Evolutionary conservation across 2,329 filamentous ascomycete genomes (phyloP), one percentile per base, ranked within the genome.

Genomic region (Cyanodermella asteris): DNA sequence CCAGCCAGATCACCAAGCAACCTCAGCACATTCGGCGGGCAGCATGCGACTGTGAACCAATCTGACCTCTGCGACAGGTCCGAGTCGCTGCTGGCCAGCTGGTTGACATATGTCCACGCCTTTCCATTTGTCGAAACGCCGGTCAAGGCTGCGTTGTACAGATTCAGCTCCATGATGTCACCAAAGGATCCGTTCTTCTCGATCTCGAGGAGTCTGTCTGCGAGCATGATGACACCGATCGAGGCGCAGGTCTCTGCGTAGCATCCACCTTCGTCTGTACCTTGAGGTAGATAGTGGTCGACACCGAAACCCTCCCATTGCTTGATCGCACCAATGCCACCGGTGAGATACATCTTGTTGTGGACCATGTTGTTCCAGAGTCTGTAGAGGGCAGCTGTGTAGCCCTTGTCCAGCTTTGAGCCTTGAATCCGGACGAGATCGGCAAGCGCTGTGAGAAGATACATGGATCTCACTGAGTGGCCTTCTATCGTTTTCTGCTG

Each of bases 301-400:
- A 56, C 49, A 0, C 62, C 63, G 36, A 71, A 69, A 4, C 65
- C 62, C 40, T 70, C 58, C 58, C 59, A 65, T 37, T 67, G 59
- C 33, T 56, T 50, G 20, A 64, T 53, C 1, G 50, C 56, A 1
- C 66, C 66, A 24, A 71, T 59, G 1, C 64, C 64, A 2, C 65
- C 66, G 0, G 66, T 72, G 10, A 67, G 37, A 29, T 66, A 72
- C 57, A 70, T 64, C 37, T 69, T 71, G 28, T 53, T 54, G 20
- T 61, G 48, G 0, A 64, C 54, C 61, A 69, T 69, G 32, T 68
- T 66, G 16, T 53, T 39, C 65, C 64, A 72, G 4, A 70, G 42
- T 6, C 53, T 44, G 13, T 46, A 38, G 0, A 68, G 35, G 2
- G 61, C 47, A 0, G 39, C 36, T 15, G 44, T 30, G 35, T 52